Percentiles rank a stretch among this genome's conserved stretches.
These are phyloP conservation scores for Fraxinus angustifolia DNA, from an alignment of 305 asterid species.

Conservation along the genomic window DNA sequence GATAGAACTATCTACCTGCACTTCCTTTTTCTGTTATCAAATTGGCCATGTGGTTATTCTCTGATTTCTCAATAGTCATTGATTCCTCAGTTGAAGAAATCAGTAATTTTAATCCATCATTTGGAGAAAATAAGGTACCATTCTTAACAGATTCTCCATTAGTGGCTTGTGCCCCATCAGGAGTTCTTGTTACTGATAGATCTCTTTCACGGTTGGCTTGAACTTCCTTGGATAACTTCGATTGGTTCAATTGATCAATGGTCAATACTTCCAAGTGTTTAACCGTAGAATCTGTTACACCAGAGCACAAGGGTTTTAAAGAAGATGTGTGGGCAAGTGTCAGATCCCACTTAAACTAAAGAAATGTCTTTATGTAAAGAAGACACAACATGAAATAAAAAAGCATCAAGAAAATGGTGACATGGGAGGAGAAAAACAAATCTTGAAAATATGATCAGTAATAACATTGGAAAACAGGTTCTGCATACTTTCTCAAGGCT, in stretches of 20 bases:
- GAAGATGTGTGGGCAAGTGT: neutral
- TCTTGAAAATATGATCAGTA: neutral
- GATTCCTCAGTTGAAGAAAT: conserved; percentile 41
- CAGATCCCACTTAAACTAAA: neutral
- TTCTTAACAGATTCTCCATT: conserved; percentile 30
- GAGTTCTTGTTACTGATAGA: conserved; percentile 19
- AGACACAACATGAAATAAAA: neutral
- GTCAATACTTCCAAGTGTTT: conserved; percentile 29
- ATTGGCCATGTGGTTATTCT: conserved; percentile 27
- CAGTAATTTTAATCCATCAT: conserved; percentile 43
- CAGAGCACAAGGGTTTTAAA: neutral
- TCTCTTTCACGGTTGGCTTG: conserved; percentile 23
- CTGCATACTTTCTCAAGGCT: neutral
- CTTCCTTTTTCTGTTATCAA: conserved; percentile 23
- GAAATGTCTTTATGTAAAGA: neutral
- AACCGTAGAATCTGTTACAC: conserved; percentile 29
- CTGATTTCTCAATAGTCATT: conserved; percentile 22
- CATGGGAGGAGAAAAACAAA: neutral
- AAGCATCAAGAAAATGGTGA: neutral
- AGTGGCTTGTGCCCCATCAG: conserved; percentile 27
- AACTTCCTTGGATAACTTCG: conserved; percentile 27
- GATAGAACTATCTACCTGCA: conserved; percentile 32
- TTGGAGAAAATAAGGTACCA: conserved; percentile 28
- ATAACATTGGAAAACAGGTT: neutral
- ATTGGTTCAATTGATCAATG: conserved; percentile 24